phyloP scores from a whole-genome alignment of 805 yeast species.

The Geotrichum ghanense region DNA sequence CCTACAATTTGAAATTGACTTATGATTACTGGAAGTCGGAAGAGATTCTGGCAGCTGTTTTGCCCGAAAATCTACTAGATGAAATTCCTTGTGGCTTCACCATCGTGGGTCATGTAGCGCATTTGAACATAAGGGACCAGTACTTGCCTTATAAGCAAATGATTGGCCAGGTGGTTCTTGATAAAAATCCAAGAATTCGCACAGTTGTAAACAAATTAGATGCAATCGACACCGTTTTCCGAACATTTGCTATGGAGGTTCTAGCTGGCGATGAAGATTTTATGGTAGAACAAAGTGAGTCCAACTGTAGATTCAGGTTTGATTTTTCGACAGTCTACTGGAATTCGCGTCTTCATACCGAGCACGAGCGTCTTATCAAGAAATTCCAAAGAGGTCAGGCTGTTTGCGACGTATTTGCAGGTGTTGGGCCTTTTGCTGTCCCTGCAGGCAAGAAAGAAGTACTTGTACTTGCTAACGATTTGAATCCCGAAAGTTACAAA shows the following conservation, averaged over 20 bases:
- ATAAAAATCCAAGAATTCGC: conserved; percentile 67
- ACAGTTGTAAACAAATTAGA: conserved; percentile 92
- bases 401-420: conserved; percentile 93
- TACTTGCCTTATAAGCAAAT: conserved; percentile 69
- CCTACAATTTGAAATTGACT: conserved; percentile 45
- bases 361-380: conserved; percentile 71
- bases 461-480: conserved; percentile 80
- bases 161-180: conserved; percentile 84
- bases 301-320: conserved; percentile 74
- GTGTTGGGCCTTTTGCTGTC: conserved; percentile 96
- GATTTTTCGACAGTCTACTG: conserved; percentile 93
- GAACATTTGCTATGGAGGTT: conserved; percentile 91
- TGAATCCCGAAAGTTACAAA: conserved; percentile 77
- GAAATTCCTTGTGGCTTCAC: conserved; percentile 89
- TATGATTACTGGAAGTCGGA: conserved; percentile 86
- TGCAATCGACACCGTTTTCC: conserved; percentile 71
- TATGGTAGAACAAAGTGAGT: conserved; percentile 75
- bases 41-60: conserved; percentile 63
- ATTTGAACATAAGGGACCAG: conserved; percentile 71
- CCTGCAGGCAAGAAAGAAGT: conserved; percentile 86
- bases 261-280: conserved; percentile 71
- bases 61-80: conserved; percentile 58
- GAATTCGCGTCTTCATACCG: conserved; percentile 92
- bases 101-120: conserved; percentile 92
- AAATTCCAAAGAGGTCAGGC: conserved; percentile 54